Percentiles rank a stretch among this genome's conserved stretches.
Conservation (phyloP, 495 filamentous ascomycete species). For the Jackrogersella minutella region DNA sequence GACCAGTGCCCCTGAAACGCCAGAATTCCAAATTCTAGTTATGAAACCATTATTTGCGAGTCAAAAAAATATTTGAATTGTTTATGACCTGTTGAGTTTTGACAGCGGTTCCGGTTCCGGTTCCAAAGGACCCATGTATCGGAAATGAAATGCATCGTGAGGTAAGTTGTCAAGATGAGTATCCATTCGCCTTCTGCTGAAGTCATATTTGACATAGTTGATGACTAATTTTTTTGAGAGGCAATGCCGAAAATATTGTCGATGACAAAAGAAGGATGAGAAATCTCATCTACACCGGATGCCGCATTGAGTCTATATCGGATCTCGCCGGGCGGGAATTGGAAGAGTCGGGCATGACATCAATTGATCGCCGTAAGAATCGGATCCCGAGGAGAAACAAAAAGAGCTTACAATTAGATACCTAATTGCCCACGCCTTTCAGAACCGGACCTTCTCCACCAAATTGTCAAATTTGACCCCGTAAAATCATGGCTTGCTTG, state of each 20-base stretch:
- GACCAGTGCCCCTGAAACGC: not conserved
- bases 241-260: not conserved
- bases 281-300: not conserved
- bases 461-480: not conserved
- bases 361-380: not conserved
- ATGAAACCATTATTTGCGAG: not conserved
- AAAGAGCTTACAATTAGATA: conserved; percentile 7
- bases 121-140: not conserved
- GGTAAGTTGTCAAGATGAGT: not conserved
- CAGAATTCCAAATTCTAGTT: conserved; percentile 28
- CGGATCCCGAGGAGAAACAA: conserved; percentile 34
- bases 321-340: conserved; percentile 13
- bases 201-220: not conserved
- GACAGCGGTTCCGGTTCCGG: not conserved
- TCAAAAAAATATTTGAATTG: conserved; percentile 21
- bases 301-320: not conserved
- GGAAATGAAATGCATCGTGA: not conserved
- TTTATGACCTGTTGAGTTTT: conserved; percentile 11
- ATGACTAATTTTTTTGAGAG: not conserved
- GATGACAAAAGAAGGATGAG: not conserved
- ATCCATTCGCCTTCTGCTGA: not conserved
- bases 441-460: not conserved
- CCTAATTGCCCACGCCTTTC: conserved; percentile 14
- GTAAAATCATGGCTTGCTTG: not conserved
- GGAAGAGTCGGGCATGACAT: not conserved